Conservation (phyloP, 2,329 filamentous ascomycete species). For the Fusarium sp. region DNA sequence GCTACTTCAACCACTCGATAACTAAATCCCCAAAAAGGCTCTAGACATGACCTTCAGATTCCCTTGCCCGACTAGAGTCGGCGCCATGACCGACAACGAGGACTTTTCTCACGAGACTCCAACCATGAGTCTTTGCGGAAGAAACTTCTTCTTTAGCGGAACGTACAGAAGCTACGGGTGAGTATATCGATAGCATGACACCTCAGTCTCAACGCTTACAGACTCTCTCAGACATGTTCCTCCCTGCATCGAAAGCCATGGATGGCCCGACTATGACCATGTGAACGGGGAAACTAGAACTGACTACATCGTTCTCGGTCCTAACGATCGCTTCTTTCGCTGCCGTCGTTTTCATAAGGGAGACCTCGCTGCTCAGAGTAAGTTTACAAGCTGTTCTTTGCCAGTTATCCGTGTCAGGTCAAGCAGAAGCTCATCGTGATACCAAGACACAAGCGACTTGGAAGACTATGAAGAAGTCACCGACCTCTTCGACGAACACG, state of each 20-base stretch:
- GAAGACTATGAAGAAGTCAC: constrained; percentile 35
- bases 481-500: constrained; percentile 33
- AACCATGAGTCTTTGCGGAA: constrained; percentile 38
- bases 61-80: constrained; percentile 10
- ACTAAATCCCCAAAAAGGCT: not conserved
- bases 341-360: constrained; percentile 37
- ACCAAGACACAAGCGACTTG: constrained; percentile 35
- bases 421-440: no score
- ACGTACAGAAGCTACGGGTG: constrained; percentile 40
- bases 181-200: not conserved
- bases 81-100: constrained; percentile 10
- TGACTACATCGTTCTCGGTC: constrained; percentile 43
- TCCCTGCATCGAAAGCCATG: not conserved
- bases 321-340: constrained; percentile 38
- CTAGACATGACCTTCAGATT: constrained; percentile 5
- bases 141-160: constrained; percentile 44
- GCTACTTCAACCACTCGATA: not conserved
- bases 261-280: constrained; percentile 23
- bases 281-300: constrained; percentile 9
- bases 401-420: no score
- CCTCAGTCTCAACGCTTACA: not conserved
- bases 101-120: constrained; percentile 31
- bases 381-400: not conserved
- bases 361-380: constrained; percentile 34
- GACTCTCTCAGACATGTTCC: constrained; percentile 18